Base-by-base conservation (phyloP, 139 green algal species). In the Tetradesmus obliquus region DNA sequence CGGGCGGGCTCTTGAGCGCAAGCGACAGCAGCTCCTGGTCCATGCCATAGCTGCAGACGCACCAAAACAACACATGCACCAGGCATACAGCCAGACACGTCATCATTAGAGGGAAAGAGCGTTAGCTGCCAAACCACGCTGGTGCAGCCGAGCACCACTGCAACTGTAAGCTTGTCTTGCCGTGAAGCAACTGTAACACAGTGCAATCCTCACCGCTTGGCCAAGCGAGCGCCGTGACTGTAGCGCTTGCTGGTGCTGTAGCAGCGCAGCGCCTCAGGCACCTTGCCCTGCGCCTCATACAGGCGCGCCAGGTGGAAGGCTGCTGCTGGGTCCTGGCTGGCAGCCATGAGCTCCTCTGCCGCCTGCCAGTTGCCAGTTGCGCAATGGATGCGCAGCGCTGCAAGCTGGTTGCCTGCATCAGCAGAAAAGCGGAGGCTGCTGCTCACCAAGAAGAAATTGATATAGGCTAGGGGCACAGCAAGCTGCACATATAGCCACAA, bases 281-380 rank as follows among this genome's bases (percentile, higher is more conserved):
- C 92, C n/a, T 91, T 87, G n/a, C 89, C 91, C 69, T 93, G 85
- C 0, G 95, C 95, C 93, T 98, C 97, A 55, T 96, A 96, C 93
- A 97, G 95, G 9, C 96, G 93, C 4, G 95, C 97, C 45, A 98
- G 88, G 92, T 97, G 95, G 95, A 98, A 98, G 22, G 95, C 93
- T 15, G 95, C 95, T 1, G 96, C 96, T 53, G 90, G 86, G 90
- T 97, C 93, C 57, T 89, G 81, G 8, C 54, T 76, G 51, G 22
- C 5, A 20, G 82, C 60, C 19, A 92, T 81, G 91, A 94, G 72
- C 15, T 96, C 89, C 91, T 94, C 93, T 6, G 96, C 96, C 55
- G 74, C 89, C 19, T 87, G 86, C 82, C 92, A 95, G 88, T 97
- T 89, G 13, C 94, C 92, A 60, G 93, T 94, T 82, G 93, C 94